A percentile compares a stretch with the other conserved stretches of the same genome.
These are phyloP conservation scores for Peronosclerospora sorghi DNA, from an alignment of 352 stramenopile species.

Conservation along the genomic window DNA sequence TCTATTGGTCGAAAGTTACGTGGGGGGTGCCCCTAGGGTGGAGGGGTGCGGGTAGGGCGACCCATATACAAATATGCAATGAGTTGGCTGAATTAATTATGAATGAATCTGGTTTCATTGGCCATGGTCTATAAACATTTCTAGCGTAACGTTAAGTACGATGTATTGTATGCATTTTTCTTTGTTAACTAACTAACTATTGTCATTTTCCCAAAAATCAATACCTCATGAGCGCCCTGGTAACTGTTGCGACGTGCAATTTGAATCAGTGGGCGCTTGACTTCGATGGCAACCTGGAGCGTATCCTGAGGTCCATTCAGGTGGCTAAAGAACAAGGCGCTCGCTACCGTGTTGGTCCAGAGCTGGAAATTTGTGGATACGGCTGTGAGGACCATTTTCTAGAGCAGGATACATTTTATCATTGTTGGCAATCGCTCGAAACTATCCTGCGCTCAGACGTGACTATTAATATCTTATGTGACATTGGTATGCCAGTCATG, in stretches of 20 bases:
- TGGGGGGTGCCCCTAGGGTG: too few species aligned
- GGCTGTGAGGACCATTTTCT: slow-evolving; percentile 99
- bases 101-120: too few species aligned
- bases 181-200: too few species aligned
- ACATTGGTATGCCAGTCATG: slow-evolving; percentile 97
- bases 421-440: slow-evolving; percentile 94
- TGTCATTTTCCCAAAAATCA: too few species aligned
- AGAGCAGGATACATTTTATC: slow-evolving; percentile 95
- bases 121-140: too few species aligned
- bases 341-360: slow-evolving; percentile 90
- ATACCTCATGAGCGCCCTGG: slow-evolving; percentile 76
- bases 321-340: slow-evolving; percentile 79
- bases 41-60: too few species aligned
- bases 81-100: too few species aligned
- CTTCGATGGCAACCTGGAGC: slow-evolving; percentile 96
- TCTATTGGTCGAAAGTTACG: too few species aligned
- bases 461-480: slow-evolving; percentile 92
- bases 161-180: too few species aligned
- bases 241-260: slow-evolving; percentile 96
- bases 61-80: too few species aligned
- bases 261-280: slow-evolving; percentile 98
- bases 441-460: slow-evolving; percentile 75
- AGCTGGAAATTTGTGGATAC: slow-evolving; percentile 97
- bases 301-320: slow-evolving; percentile 86
- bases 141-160: too few species aligned